A percentile compares a stretch with the other conserved stretches of the same genome.
Evolutionary conservation across 2,329 filamentous ascomycete species (phyloP).

Genomic region (Hirsutella thompsonii): DNA sequence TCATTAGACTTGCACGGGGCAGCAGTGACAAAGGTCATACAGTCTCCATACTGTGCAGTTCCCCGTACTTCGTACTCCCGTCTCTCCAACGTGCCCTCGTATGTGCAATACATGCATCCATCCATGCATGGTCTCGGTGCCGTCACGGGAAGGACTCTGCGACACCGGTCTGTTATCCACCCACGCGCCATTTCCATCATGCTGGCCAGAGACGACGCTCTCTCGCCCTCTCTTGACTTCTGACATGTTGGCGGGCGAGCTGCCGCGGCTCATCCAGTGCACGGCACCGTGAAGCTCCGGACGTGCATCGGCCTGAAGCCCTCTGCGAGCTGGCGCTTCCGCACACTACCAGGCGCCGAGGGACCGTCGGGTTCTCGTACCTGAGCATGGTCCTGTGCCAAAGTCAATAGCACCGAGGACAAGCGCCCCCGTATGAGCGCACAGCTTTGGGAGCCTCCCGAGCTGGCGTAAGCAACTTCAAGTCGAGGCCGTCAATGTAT

Average conservation of each 20-base stretch:
- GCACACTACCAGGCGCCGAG: no score
- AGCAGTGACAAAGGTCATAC: background rate
- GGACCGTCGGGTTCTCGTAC: no score
- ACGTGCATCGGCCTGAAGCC: no score
- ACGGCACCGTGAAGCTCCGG: no score
- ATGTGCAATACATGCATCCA: slow-evolving; percentile 2
- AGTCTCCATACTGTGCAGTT: background rate
- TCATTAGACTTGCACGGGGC: background rate
- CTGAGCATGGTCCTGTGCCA: no score
- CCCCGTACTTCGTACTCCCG: no score
- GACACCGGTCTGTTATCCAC: background rate
- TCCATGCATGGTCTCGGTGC: background rate
- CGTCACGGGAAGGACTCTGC: background rate
- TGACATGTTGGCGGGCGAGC: no score
- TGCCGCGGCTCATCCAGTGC: no score
- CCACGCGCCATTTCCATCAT: background rate
- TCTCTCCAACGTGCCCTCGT: no score
- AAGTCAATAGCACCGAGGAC: no score
- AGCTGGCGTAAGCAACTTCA: background rate
- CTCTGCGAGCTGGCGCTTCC: no score
- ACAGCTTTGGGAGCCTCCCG: background rate
- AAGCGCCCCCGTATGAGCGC: background rate
- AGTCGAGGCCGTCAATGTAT: background rate
- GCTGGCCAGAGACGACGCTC: background rate
- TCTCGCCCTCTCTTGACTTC: no score